Base-by-base conservation (phyloP, 1,284 basidiomycete species). In the Ceratobasidium sp. region DNA sequence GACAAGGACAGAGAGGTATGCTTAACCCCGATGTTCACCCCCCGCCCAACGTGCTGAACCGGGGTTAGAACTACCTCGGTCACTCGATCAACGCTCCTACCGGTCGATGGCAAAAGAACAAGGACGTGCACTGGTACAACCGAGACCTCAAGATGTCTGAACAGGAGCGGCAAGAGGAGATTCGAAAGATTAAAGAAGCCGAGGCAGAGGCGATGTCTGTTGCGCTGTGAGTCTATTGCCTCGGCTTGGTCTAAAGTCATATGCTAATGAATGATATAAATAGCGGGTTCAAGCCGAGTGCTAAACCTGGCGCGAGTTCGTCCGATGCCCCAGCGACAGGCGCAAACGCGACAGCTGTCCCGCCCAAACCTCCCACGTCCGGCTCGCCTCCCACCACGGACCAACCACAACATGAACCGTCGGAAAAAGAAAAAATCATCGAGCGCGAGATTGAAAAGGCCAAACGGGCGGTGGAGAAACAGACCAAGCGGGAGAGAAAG, bases 31-130 rank as follows among this genome's bases (percentile, higher is more conserved):
- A 31, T 31, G 13, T 53, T 34, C 43, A 13, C 29, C 11, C 69
- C 13, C 4, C 68, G 16, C 5, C 48, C 48, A n/a, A 34, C 39
- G 51, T 31, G 74, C 14, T 61, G 34, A 19, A 9, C 8, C 29
- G 22, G 48, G n/a, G n/a, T n/a, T 51, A 95, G 90, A 91, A 96
- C 81, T 96, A 96, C 81, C 89, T 97, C 0, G 95, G 95, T 4
- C 92, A 95, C 79, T 94, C 94, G 76, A 90, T 96, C 82, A 95
- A 96, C 79, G 95, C 94, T 0, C 95, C 95, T 0, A 93, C 93
- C 1, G 95, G 95, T 2, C 86, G 95, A 76, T 97, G 95, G 95
- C 95, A 97, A 83, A 96, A 95, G 84, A 94, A 94, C 84, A 95
- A 96, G 81, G 95, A 97, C 79, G 84, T 97, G 22, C 95, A 97